Evolutionary conservation across 805 yeast genomes (phyloP).

Genomic region (Pichia californica): DNA sequence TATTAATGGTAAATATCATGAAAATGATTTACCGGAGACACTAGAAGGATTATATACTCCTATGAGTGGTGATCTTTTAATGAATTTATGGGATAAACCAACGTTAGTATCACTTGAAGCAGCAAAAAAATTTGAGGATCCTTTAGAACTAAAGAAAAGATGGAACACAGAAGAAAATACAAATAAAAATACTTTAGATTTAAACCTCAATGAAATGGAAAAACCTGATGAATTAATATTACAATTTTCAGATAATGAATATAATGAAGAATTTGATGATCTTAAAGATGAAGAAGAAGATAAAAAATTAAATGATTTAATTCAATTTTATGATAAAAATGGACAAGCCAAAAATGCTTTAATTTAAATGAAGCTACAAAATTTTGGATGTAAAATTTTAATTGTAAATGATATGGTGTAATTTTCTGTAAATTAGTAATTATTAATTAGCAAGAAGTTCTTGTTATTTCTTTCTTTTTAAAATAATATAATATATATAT

Average conservation of each 20-base stretch:
- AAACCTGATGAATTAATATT: constrained; percentile 16
- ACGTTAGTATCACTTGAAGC: neutral
- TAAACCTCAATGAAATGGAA: neutral
- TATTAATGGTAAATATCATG: constrained; percentile 4
- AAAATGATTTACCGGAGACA: constrained; percentile 21
- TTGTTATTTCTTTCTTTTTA: no score
- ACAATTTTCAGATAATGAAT: constrained; percentile 22
- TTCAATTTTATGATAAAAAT: constrained; percentile 18
- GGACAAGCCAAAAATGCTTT: neutral
- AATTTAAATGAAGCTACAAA: no score
- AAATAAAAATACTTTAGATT: neutral
- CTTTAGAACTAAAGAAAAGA: constrained; percentile 19
- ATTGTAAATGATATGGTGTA: no score
- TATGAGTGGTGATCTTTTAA: constrained; percentile 26
- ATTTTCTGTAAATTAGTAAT: no score
- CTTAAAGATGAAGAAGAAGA: constrained; percentile 19
- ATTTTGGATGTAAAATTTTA: no score
- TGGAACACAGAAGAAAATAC: constrained; percentile 5
- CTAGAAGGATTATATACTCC: constrained; percentile 42
- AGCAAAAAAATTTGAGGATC: constrained; percentile 17
- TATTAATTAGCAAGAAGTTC: no score
- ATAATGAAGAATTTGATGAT: constrained; percentile 7
- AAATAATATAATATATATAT: neutral
- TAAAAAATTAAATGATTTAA: constrained; percentile 16
- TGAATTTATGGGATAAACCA: constrained; percentile 19